phyloP scores from a whole-genome alignment of 345 rosid genomes.

The Trapa incisa region DNA sequence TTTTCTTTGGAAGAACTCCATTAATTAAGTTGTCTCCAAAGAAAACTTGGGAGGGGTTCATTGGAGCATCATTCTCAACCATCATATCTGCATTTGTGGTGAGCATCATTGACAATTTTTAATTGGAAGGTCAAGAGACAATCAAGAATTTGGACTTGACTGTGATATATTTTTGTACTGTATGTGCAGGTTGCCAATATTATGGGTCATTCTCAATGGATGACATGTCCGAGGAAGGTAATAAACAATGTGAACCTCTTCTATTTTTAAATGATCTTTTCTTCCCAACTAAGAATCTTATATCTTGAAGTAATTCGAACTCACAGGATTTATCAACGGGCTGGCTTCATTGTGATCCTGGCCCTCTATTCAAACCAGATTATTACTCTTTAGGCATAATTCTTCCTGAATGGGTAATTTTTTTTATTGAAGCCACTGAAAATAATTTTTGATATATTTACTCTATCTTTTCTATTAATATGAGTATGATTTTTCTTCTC shows the following conservation, averaged over 20 bases:
- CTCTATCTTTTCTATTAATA: not conserved
- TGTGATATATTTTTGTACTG: too few relatives aligned
- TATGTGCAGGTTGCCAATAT: conserved; percentile 73
- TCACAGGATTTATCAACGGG: conserved; percentile 80
- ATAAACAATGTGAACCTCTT: not conserved
- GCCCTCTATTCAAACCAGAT: conserved; percentile 79
- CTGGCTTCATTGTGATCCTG: conserved; percentile 95
- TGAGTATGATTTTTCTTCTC: too few relatives aligned
- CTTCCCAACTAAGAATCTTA: not conserved
- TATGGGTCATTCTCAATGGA: conserved; percentile 84
- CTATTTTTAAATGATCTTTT: not conserved
- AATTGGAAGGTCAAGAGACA: not conserved
- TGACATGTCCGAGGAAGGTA: conserved; percentile 93
- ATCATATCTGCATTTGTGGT: conserved; percentile 85
- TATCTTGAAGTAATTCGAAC: not conserved
- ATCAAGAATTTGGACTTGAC: not conserved
- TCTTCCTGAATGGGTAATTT: conserved; percentile 59
- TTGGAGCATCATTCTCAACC: conserved; percentile 85
- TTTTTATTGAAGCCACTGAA: not conserved
- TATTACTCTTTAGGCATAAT: conserved; percentile 39
- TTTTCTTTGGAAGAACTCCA: conserved; percentile 96
- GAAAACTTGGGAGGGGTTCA: conserved; percentile 99
- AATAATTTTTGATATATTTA: not conserved
- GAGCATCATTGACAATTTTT: conserved; percentile 14
- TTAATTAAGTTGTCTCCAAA: conserved; percentile 90